Percentiles rank a stretch among this genome's conserved stretches.
These are phyloP conservation scores for Podospora conica DNA, from an alignment of 495 filamentous ascomycete genomes.

Conservation along the genomic window DNA sequence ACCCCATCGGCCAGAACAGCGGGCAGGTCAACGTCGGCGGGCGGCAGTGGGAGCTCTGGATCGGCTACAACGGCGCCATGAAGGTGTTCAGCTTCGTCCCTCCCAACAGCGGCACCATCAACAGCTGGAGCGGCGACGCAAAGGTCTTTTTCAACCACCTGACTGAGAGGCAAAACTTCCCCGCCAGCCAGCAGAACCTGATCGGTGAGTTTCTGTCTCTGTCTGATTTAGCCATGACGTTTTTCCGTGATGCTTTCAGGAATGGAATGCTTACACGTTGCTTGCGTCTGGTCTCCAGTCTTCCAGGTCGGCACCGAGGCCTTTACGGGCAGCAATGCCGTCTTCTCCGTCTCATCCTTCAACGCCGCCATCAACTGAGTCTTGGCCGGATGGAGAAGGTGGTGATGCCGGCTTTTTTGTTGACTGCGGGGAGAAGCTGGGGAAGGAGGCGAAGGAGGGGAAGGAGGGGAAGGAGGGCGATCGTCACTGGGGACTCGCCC, in stretches of 20 bases:
- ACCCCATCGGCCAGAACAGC: constrained; percentile 38
- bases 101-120: constrained; percentile 17
- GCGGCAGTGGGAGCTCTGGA: constrained; percentile 34
- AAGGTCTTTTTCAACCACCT: constrained; percentile 43
- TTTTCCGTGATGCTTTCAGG: not conserved
- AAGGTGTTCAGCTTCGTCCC: constrained; percentile 45
- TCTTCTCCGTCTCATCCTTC: not conserved
- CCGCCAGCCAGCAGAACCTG: constrained; percentile 38
- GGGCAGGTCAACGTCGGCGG: constrained; percentile 30
- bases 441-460: not conserved
- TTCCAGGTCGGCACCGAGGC: constrained; percentile 43
- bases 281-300: constrained; percentile 24
- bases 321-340: constrained; percentile 28
- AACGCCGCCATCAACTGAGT: constrained; percentile 1
- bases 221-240: not conserved
- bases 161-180: constrained; percentile 28
- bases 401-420: not conserved
- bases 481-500: not conserved
- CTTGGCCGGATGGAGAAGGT: not conserved
- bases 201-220: constrained; percentile 33
- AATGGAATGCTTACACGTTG: not conserved
- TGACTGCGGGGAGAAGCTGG: not conserved
- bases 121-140: constrained; percentile 34
- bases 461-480: not conserved
- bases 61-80: constrained; percentile 34